Base-by-base conservation (phyloP, 805 yeast species). In the Millerozyma acaciae region DNA sequence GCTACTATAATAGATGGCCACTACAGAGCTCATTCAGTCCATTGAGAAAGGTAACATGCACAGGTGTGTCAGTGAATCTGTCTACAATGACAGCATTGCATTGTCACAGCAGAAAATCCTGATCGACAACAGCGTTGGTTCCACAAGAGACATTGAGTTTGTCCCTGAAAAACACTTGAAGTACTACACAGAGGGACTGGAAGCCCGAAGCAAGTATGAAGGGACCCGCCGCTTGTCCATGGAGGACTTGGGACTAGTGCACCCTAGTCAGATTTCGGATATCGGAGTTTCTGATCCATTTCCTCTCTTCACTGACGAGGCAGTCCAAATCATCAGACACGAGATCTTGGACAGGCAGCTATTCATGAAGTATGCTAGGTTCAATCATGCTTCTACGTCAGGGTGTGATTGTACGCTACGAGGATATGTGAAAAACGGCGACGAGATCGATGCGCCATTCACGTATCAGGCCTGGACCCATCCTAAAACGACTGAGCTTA, bases 241-340 rank as follows among this genome's bases (percentile, higher is more conserved):
- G 68, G 68, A 59, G 29, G 80, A 76, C 38, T 58, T 77, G 36
- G 77, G 76, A 1, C 51, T 68, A 35, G 45, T 65, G 26, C 52
- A 59, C 42, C 62, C 63, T 26, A 56, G 62, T 37, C 78, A 74
- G 48, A 72, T 77, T 33, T 65, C 76, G 15, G 68, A 67, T 3
- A 62, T 76, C 44, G 84, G 78, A 13, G 81, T 73, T 15, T 61
- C 73, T 34, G 78, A 71, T 34, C 80, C 83, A 1, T 77, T 77
- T 52, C 79, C 79, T 4, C 58, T 77, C 28, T 77, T 77, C 55
- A 75, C 80, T 1, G 73, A 73, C 19, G 81, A 76, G 44, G 81
- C 82, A 2, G 59, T 75, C 35, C 68, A 67, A 25, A 68, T 77
- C 29, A 76, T 77, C 81, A 70, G 73, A 53, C 68, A 69, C 40